phyloP scores from a whole-genome alignment of 768 basidiomycete species.

The Fomitopsis pulvina region DNA sequence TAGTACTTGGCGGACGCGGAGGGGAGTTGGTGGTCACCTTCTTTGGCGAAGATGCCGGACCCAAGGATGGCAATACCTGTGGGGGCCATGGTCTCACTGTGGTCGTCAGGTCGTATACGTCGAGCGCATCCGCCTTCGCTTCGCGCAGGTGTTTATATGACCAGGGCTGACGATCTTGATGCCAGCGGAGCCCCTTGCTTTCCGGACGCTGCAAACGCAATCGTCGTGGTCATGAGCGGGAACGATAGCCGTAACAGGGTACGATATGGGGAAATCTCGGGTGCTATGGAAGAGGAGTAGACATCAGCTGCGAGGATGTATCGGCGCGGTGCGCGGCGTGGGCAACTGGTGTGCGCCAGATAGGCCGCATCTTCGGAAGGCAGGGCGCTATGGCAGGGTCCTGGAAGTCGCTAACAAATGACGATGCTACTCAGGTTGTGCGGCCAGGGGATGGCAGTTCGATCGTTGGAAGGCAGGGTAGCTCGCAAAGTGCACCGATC shows the following conservation, averaged over 20 bases:
- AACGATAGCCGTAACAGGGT: background rate
- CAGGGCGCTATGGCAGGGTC: no score
- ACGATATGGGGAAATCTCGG: background rate
- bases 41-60: slow-evolving; percentile 71
- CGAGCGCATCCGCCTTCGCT: no score
- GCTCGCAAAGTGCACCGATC: no score
- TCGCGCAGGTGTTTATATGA: no score
- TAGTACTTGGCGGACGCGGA: slow-evolving; percentile 3
- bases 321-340: no score
- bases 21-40: slow-evolving; percentile 56
- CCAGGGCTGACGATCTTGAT: background rate
- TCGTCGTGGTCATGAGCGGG: background rate
- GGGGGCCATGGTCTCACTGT: slow-evolving; percentile 30
- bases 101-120: background rate
- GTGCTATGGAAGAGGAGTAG: background rate
- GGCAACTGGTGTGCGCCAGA: no score
- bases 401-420: no score
- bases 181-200: background rate
- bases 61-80: slow-evolving; percentile 71
- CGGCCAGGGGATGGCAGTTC: no score
- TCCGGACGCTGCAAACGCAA: no score
- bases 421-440: no score
- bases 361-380: no score
- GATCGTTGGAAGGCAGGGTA: no score
- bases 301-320: background rate